These are phyloP conservation scores for Pleomassaria siparia DNA, from an alignment of 2,329 filamentous ascomycete genomes.

Conservation along the genomic window DNA sequence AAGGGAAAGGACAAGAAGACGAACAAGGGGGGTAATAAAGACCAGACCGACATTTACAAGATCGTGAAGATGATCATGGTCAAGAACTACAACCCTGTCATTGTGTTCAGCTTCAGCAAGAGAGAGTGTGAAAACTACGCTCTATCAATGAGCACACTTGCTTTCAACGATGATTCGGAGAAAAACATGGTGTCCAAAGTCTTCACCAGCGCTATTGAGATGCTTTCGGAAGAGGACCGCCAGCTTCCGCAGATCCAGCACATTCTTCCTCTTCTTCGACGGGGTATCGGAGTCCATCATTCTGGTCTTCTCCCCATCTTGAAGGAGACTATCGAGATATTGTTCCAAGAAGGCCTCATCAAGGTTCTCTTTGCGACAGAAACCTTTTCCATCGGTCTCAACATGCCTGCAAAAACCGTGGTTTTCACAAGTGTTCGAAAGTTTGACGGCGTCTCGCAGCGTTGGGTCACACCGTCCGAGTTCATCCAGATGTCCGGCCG, in stretches of 20 bases:
- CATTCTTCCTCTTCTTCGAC: conserved; percentile 81
- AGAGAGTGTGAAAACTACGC: conserved; percentile 91
- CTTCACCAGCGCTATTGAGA: conserved; percentile 90
- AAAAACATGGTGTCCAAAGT: conserved; percentile 93
- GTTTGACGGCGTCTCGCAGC: conserved; percentile 78
- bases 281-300: conserved; percentile 96
- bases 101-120: conserved; percentile 99
- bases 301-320: conserved; percentile 92
- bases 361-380: conserved; percentile 98
- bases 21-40: conserved; percentile 75
- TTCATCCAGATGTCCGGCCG: conserved; percentile 99
- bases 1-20: conserved; percentile 90
- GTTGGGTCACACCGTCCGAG: conserved; percentile 90
- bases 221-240: conserved; percentile 88
- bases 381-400: conserved; percentile 96
- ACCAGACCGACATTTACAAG: conserved; percentile 84
- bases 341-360: conserved; percentile 97
- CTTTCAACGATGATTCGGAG: conserved; percentile 96
- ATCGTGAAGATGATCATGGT: conserved; percentile 99
- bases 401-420: conserved; percentile 99
- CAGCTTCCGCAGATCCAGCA: conserved; percentile 87
- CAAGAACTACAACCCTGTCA: conserved; percentile 96
- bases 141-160: conserved; percentile 79
- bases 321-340: conserved; percentile 97
- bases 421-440: conserved; percentile 98